Percentiles rank a stretch among this genome's conserved stretches.
Conservation (phyloP, 1,284 basidiomycete genomes). For the Puccinia brachypodii region DNA sequence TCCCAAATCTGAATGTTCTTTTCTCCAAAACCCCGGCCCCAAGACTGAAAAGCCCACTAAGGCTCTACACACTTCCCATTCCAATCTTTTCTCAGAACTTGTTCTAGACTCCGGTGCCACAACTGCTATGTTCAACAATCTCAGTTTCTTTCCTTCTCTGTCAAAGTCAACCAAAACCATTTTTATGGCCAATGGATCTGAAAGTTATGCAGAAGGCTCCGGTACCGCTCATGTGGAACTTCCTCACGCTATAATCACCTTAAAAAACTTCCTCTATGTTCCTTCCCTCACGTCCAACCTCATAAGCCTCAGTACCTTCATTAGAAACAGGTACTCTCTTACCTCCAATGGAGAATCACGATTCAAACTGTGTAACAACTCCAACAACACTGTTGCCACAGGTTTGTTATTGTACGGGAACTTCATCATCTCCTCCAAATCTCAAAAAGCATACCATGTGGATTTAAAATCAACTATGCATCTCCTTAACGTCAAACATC, state of each 20-base stretch:
- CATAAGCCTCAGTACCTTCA: neutral
- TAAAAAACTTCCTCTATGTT: neutral
- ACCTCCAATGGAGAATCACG: neutral
- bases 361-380: neutral
- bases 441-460: neutral
- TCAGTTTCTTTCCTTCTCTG: neutral
- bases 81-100: neutral
- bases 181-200: neutral
- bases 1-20: neutral
- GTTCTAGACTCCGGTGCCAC: neutral
- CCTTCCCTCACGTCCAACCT: neutral
- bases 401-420: neutral
- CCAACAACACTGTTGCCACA: neutral
- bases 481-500: neutral
- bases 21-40: neutral
- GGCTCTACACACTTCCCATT: neutral
- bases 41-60: neutral
- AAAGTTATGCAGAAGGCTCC: neutral
- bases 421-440: neutral
- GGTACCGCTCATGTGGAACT: neutral
- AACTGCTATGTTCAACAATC: neutral
- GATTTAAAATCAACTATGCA: neutral
- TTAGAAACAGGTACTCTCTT: neutral
- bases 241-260: neutral
- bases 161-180: neutral